phyloP scores from a whole-genome alignment of 768 basidiomycete genomes.

The Lactarius indigo region DNA sequence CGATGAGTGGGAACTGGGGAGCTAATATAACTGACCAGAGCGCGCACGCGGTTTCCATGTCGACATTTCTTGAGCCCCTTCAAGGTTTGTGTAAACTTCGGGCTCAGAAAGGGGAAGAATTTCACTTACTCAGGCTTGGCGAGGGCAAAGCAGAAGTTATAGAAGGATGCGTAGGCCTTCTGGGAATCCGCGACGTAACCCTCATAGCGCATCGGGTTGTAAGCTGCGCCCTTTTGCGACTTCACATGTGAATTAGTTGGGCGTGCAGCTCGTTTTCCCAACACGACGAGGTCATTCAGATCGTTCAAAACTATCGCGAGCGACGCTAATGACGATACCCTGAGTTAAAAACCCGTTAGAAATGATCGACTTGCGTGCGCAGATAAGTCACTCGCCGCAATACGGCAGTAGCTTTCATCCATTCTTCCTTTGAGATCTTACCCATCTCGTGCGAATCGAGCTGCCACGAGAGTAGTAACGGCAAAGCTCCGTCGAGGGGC shows the following conservation, averaged over 20 bases:
- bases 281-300: constrained; percentile 60
- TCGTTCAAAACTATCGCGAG: constrained; percentile 54
- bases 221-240: constrained; percentile 46
- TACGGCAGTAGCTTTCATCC: constrained; percentile 53
- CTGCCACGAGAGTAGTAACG: constrained; percentile 76
- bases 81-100: neutral
- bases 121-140: constrained; percentile 66
- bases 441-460: constrained; percentile 68
- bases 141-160: constrained; percentile 65
- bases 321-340: constrained; percentile 47
- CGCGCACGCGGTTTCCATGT: constrained; percentile 77
- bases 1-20: constrained; percentile 63
- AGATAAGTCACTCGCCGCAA: constrained; percentile 39
- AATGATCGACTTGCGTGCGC: constrained; percentile 5
- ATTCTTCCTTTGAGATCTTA: constrained; percentile 64
- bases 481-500: constrained; percentile 67
- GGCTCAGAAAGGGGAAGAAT: neutral
- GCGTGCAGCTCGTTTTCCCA: constrained; percentile 37
- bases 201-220: constrained; percentile 52
- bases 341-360: constrained; percentile 27
- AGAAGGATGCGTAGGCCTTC: constrained; percentile 59
- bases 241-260: constrained; percentile 26
- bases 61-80: constrained; percentile 71
- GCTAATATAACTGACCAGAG: constrained; percentile 73
- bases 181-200: constrained; percentile 47